These are phyloP conservation scores for Lactifluus pinguis DNA, from an alignment of 768 basidiomycete species.

Conservation along the genomic window DNA sequence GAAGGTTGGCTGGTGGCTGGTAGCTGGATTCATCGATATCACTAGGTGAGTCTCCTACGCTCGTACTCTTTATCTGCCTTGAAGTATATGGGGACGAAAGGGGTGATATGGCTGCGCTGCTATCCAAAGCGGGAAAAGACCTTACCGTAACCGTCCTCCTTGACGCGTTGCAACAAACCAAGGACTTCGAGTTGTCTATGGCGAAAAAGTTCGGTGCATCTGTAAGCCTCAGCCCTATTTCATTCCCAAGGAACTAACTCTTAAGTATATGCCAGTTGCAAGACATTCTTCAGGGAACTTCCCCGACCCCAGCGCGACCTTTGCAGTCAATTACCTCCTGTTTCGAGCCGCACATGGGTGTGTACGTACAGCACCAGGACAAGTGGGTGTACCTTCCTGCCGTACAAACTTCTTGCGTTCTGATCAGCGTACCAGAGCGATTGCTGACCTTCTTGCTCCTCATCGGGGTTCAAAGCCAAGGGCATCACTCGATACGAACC, in stretches of 20 bases:
- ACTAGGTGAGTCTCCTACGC: constrained; percentile 49
- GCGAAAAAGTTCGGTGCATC: constrained; percentile 73
- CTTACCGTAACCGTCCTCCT: constrained; percentile 73
- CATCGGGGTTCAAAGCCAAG: constrained; percentile 60
- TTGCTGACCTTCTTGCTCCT: constrained; percentile 83
- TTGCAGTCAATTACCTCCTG: constrained; percentile 70
- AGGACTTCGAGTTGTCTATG: constrained; percentile 83
- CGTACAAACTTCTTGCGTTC: neutral
- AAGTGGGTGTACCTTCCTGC: constrained; percentile 42
- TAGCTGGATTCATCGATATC: constrained; percentile 82
- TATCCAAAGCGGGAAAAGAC: constrained; percentile 68
- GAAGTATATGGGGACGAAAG: constrained; percentile 30
- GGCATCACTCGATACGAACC: constrained; percentile 52
- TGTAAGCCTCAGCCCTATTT: constrained; percentile 30
- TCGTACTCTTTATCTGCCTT: neutral
- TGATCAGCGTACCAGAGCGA: constrained; percentile 43
- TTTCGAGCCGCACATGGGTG: constrained; percentile 85
- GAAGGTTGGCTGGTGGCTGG: constrained; percentile 75
- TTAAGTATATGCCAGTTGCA: constrained; percentile 37
- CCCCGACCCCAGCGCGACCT: constrained; percentile 40
- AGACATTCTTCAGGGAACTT: constrained; percentile 51
- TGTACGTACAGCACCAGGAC: constrained; percentile 96
- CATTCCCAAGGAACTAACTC: neutral
- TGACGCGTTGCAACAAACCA: constrained; percentile 76
- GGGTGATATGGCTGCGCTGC: constrained; percentile 72